Conservation (phyloP, 495 filamentous ascomycete species). For the Annulohypoxylon nitens region DNA sequence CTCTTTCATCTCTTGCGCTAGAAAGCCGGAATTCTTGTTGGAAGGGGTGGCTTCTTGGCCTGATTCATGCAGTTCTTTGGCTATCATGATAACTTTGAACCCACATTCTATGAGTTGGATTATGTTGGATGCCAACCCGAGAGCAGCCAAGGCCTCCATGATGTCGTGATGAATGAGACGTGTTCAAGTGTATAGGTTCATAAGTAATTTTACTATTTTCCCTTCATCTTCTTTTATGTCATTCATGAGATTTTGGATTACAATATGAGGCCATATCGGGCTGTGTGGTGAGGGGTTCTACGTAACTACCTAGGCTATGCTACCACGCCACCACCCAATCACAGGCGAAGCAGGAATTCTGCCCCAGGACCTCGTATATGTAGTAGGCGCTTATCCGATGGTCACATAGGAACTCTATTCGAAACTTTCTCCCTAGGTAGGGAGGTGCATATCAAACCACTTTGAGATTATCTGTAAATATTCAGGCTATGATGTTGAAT, state of each 20-base stretch:
- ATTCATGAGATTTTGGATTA: not conserved
- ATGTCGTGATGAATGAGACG: not conserved
- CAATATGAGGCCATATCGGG: not conserved
- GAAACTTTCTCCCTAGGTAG: too few relatives aligned
- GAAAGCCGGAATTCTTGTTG: constrained; percentile 5
- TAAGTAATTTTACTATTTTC: not conserved
- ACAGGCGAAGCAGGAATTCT: not conserved
- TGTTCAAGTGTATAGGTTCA: not conserved
- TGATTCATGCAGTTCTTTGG: constrained; percentile 12
- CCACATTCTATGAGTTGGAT: constrained; percentile 33
- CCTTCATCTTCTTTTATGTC: not conserved
- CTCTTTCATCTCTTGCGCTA: constrained; percentile 19
- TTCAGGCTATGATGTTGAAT: too few relatives aligned
- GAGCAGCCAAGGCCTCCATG: constrained; percentile 27
- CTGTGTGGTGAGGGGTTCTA: not conserved
- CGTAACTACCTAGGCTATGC: not conserved
- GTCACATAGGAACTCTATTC: too few relatives aligned
- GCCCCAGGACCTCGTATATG: too few relatives aligned
- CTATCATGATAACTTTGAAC: constrained; percentile 15
- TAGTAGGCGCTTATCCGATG: too few relatives aligned
- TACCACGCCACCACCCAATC: not conserved
- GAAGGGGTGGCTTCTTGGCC: constrained; percentile 12
- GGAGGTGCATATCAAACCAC: too few relatives aligned
- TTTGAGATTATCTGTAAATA: too few relatives aligned
- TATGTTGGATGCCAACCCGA: constrained; percentile 33